Evolutionary conservation across 345 rosid genomes (phyloP).

Genomic region (Pistacia vera): DNA sequence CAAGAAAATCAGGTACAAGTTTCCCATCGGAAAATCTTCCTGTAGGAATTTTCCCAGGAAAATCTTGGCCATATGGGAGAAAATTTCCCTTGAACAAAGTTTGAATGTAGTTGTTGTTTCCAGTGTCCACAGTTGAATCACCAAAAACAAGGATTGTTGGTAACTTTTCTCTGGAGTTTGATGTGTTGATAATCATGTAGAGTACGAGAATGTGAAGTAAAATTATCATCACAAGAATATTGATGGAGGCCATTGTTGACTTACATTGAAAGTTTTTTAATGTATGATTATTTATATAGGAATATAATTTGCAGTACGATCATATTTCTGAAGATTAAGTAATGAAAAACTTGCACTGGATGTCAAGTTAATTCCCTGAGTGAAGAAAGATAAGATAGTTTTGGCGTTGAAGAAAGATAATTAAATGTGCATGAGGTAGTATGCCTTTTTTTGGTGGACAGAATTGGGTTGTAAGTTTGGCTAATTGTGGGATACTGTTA

Average conservation of each 20-base stretch:
- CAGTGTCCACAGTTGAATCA: conserved; percentile 28
- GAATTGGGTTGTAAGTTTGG: background rate
- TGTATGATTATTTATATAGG: too few species aligned
- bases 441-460: background rate
- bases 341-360: background rate
- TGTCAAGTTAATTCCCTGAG: background rate
- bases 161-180: background rate
- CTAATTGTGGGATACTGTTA: background rate
- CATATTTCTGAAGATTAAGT: too few species aligned
- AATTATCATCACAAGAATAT: background rate
- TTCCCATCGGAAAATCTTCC: conserved; percentile 62
- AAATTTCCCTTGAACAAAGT: conserved; percentile 31
- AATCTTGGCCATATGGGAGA: conserved; percentile 49
- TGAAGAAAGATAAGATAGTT: background rate
- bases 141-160: conserved; percentile 21
- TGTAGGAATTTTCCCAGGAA: conserved; percentile 36
- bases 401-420: background rate
- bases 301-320: too few species aligned
- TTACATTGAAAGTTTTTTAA: background rate
- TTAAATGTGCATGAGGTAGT: background rate
- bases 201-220: background rate
- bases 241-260: conserved; percentile 4
- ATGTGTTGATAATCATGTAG: background rate
- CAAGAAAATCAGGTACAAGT: conserved; percentile 51
- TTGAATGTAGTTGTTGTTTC: conserved; percentile 27